Evolutionary conservation across 352 stramenopile species (phyloP).

Genomic region (Halophytophthora batemanensis): DNA sequence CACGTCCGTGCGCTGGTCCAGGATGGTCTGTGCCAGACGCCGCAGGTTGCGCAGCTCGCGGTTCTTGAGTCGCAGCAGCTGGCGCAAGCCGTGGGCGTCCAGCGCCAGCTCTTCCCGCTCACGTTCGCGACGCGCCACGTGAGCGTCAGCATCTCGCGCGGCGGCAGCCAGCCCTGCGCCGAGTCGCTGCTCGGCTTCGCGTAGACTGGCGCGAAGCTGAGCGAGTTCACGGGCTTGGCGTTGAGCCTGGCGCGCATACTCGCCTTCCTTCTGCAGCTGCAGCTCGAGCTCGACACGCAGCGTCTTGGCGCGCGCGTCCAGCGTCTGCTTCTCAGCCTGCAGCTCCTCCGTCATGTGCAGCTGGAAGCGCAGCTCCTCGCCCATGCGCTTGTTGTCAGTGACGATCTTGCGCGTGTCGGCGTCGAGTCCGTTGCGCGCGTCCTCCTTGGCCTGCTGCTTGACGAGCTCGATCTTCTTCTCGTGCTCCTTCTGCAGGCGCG

Average conservation of each 20-base stretch:
- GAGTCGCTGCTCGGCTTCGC: slow-evolving; percentile 77
- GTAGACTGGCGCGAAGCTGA: slow-evolving; percentile 66
- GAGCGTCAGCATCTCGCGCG: slow-evolving; percentile 59
- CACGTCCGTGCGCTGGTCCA: slow-evolving; percentile 89
- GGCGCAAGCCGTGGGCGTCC: slow-evolving; percentile 81
- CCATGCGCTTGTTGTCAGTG: slow-evolving; percentile 91
- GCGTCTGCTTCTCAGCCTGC: slow-evolving; percentile 71
- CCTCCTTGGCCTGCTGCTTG: slow-evolving; percentile 83
- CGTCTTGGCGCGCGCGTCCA: slow-evolving; percentile 56
- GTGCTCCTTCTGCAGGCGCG: slow-evolving; percentile 76
- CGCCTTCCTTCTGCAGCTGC: slow-evolving; percentile 77
- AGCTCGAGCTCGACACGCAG: slow-evolving; percentile 76
- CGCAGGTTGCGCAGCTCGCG: slow-evolving; percentile 90
- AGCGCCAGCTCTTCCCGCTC: slow-evolving; percentile 84
- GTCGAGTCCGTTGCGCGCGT: slow-evolving; percentile 88
- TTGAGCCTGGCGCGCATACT: slow-evolving; percentile 84
- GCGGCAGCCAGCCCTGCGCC: slow-evolving; percentile 59
- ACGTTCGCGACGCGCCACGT: slow-evolving; percentile 42
- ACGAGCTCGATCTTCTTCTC: slow-evolving; percentile 86
- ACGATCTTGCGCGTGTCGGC: slow-evolving; percentile 91
- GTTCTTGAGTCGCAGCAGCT: slow-evolving; percentile 91
- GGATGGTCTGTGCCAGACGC: slow-evolving; percentile 85
- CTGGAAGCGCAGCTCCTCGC: slow-evolving; percentile 92
- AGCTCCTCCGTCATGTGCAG: slow-evolving; percentile 89
- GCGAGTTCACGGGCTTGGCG: slow-evolving; percentile 72